Evolutionary conservation across 345 rosid species (phyloP).

Genomic region (Bruguiera parviflora): DNA sequence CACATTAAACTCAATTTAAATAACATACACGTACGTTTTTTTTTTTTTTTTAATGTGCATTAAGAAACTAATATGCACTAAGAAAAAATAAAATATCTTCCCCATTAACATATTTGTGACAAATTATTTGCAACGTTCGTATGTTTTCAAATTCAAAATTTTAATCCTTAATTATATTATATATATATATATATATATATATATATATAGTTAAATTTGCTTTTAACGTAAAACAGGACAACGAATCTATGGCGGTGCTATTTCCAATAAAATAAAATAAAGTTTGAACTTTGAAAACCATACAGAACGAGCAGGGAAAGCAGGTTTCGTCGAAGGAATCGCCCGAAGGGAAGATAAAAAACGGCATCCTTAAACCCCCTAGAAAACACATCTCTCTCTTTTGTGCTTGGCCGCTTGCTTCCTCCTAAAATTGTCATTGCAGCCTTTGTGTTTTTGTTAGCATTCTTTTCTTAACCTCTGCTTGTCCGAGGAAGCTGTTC

Average conservation of each 20-base stretch:
- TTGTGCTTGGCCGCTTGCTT: background rate
- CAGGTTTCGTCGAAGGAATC: background rate
- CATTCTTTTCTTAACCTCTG: constrained; percentile 1
- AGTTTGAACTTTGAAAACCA: background rate
- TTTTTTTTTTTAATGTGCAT: constrained; percentile 1
- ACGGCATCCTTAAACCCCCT: too few species aligned
- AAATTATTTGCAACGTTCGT: too few species aligned
- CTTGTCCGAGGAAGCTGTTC: background rate
- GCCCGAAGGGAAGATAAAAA: background rate
- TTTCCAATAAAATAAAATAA: background rate
- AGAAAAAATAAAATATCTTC: too few species aligned
- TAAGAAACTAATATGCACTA: background rate
- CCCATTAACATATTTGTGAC: background rate
- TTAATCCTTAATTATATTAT: too few species aligned
- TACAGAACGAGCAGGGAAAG: background rate
- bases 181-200: too few species aligned
- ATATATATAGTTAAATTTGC: too few species aligned
- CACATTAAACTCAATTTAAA: too few species aligned
- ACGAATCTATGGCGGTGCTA: too few species aligned
- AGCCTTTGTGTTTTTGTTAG: background rate
- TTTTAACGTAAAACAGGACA: too few species aligned
- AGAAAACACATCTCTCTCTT: background rate
- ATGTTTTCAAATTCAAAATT: too few species aligned
- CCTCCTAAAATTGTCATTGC: too few species aligned
- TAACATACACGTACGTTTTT: background rate